Evolutionary conservation across 1,284 basidiomycete species (phyloP).

Genomic region (Neonothopanus nambi): DNA sequence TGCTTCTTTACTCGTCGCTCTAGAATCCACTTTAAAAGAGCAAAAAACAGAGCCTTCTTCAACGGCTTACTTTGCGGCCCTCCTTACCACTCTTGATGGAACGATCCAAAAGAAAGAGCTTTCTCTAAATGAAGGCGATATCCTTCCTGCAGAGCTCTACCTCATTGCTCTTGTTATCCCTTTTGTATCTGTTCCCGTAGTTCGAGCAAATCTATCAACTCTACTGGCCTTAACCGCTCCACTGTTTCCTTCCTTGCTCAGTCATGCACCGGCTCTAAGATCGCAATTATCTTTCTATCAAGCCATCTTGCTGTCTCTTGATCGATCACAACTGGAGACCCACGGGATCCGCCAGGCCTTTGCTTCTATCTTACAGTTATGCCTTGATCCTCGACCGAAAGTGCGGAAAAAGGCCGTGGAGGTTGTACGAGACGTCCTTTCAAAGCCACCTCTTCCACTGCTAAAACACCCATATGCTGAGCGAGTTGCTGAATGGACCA

Average conservation of each 20-base stretch:
- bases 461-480: slow-evolving; percentile 84
- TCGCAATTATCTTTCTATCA: slow-evolving; percentile 79
- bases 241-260: slow-evolving; percentile 65
- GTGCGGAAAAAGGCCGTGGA: slow-evolving; percentile 92
- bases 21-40: slow-evolving; percentile 87
- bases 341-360: slow-evolving; percentile 76
- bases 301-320: slow-evolving; percentile 64
- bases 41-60: slow-evolving; percentile 70
- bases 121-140: slow-evolving; percentile 73
- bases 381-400: slow-evolving; percentile 89
- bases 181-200: slow-evolving; percentile 74
- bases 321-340: slow-evolving; percentile 68
- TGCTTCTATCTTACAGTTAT: slow-evolving; percentile 78
- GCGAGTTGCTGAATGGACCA: slow-evolving; percentile 79
- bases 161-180: slow-evolving; percentile 80
- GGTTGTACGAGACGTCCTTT: slow-evolving; percentile 75
- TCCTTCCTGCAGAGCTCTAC: slow-evolving; percentile 87
- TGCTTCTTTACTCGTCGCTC: slow-evolving; percentile 84
- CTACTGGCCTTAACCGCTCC: slow-evolving; percentile 75
- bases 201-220: slow-evolving; percentile 67
- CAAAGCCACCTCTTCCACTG: slow-evolving; percentile 75
- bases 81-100: slow-evolving; percentile 79
- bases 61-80: slow-evolving; percentile 88
- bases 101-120: slow-evolving; percentile 65
- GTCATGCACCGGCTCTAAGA: slow-evolving; percentile 70